phyloP scores from a whole-genome alignment of 176 grass and related monocot genomes.

The Oryza glaberrima region DNA sequence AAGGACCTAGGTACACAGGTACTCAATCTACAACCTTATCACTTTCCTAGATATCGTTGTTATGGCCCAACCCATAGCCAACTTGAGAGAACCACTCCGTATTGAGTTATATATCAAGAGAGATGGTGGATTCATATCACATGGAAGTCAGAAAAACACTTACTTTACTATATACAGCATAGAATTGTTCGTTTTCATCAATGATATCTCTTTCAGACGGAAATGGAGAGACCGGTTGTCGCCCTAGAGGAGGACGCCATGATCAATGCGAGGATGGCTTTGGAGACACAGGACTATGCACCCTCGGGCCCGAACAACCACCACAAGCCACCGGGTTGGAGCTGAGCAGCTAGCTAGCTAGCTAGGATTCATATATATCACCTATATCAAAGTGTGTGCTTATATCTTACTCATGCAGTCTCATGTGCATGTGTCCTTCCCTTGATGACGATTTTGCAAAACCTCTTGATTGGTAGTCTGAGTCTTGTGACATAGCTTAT shows the following conservation, averaged over 20 bases:
- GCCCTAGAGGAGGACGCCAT: constrained; percentile 10
- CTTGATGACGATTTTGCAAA: not conserved
- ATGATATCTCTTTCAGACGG: constrained; percentile 26
- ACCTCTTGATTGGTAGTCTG: not conserved
- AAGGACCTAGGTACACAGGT: not conserved
- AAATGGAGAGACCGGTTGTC: not conserved
- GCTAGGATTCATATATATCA: not conserved
- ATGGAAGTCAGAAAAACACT: not conserved
- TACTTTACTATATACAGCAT: not conserved
- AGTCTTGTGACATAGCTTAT: not conserved
- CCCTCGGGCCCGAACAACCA: constrained; percentile 54
- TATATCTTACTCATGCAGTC: not conserved
- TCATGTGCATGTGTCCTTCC: not conserved
- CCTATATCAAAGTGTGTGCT: not conserved
- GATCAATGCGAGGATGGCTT: constrained; percentile 51
- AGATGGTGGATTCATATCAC: not conserved
- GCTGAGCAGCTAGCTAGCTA: not conserved
- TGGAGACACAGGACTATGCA: constrained; percentile 56
- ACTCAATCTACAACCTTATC: not conserved
- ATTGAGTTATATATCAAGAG: not conserved
- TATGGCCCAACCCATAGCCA: no score
- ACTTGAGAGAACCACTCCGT: no score
- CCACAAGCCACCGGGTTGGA: constrained; percentile 63
- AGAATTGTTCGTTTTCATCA: not conserved
- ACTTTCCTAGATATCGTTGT: no score